phyloP scores from a whole-genome alignment of 192 early-diverging fungal genomes.

The Thoreauomyces humboldtii region DNA sequence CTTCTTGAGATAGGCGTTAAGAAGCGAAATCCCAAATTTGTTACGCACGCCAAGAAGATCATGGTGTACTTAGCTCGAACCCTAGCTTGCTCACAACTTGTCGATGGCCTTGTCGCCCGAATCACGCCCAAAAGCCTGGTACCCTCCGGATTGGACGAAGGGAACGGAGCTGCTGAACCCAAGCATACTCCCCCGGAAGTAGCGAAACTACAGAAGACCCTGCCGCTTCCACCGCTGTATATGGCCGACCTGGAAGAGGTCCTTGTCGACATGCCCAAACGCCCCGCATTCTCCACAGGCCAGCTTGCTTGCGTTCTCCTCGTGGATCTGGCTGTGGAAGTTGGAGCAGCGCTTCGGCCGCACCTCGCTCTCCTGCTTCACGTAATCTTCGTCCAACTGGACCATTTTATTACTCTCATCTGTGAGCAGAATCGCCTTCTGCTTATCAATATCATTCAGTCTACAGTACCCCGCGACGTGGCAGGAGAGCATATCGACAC shows the following conservation, averaged over 20 bases:
- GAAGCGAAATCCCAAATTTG: slow-evolving; percentile 75
- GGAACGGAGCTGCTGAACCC: neutral
- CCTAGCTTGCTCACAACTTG: slow-evolving; percentile 51
- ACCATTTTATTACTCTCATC: slow-evolving; percentile 71
- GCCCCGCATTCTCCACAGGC: slow-evolving; percentile 69
- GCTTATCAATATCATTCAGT: slow-evolving; percentile 75
- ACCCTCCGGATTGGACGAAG: slow-evolving; percentile 30
- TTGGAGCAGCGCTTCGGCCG: slow-evolving; percentile 56
- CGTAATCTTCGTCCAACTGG: slow-evolving; percentile 77
- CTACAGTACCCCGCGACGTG: slow-evolving; percentile 49
- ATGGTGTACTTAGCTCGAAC: slow-evolving; percentile 73
- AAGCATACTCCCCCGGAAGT: neutral
- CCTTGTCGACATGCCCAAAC: slow-evolving; percentile 58
- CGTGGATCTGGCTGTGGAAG: slow-evolving; percentile 77
- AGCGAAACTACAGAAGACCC: neutral
- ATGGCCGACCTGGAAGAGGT: slow-evolving; percentile 71
- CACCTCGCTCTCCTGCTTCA: slow-evolving; percentile 74
- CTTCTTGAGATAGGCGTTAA: slow-evolving; percentile 70
- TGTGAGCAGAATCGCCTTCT: slow-evolving; percentile 74
- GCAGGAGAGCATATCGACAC: slow-evolving; percentile 36
- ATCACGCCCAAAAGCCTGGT: slow-evolving; percentile 74
- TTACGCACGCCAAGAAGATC: slow-evolving; percentile 75
- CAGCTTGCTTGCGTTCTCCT: slow-evolving; percentile 75
- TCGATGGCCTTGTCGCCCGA: slow-evolving; percentile 61
- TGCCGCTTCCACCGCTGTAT: slow-evolving; percentile 38